Evolutionary conservation across 169 alveolate genomes (phyloP).

Genomic region (Cystoisospora suis): DNA sequence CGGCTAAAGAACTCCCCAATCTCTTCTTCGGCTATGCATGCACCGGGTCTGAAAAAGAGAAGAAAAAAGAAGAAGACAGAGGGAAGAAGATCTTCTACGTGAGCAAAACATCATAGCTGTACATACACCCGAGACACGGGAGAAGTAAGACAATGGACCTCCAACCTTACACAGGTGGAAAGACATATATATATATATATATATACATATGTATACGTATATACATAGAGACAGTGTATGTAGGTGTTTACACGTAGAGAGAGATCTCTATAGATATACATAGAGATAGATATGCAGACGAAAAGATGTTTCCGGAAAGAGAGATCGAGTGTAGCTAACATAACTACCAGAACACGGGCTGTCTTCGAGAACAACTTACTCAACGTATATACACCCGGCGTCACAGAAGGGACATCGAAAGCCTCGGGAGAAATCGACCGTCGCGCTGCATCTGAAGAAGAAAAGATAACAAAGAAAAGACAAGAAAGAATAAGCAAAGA

Average conservation of each 20-base stretch:
- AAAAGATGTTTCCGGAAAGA: not conserved
- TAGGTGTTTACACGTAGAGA: not conserved
- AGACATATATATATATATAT: no score
- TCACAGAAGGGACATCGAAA: slow-evolving; percentile 59
- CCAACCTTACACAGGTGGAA: no score
- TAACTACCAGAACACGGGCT: no score
- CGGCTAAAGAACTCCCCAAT: not conserved
- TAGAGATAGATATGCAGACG: not conserved
- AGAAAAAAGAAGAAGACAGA: no score
- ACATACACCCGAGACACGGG: no score
- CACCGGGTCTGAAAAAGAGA: not conserved
- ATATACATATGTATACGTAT: no score
- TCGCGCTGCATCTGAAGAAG: slow-evolving; percentile 35
- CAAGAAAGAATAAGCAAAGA: not conserved
- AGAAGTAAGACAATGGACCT: not conserved
- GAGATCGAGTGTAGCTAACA: no score
- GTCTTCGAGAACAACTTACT: slow-evolving; percentile 39
- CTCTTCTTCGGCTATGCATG: not conserved
- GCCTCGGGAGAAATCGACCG: slow-evolving; percentile 60
- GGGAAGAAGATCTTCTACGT: no score
- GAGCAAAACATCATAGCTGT: no score
- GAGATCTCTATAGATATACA: not conserved
- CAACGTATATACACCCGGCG: slow-evolving; percentile 42
- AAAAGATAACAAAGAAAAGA: not conserved
- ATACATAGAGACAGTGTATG: not conserved